Evolutionary conservation across 768 basidiomycete species (phyloP).

Genomic region (Astraeus odoratus): DNA sequence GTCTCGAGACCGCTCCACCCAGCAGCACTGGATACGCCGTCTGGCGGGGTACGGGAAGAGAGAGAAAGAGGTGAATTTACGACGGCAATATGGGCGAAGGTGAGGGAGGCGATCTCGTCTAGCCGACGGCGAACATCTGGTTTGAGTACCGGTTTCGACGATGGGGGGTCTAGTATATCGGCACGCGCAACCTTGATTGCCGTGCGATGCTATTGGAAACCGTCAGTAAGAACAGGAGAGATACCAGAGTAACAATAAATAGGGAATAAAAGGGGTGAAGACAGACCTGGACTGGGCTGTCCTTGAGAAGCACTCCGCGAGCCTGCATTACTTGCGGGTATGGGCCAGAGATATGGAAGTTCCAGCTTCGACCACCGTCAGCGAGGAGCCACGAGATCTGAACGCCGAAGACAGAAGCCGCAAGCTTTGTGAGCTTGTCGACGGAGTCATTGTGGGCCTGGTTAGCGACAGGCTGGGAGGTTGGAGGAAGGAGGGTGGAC

Average conservation of each 20-base stretch:
- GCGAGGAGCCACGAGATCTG: slow-evolving; percentile 74
- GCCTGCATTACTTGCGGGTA: slow-evolving; percentile 92
- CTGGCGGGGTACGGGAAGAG: slow-evolving; percentile 69
- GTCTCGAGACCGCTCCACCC: slow-evolving; percentile 91
- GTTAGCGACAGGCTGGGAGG: slow-evolving; percentile 25
- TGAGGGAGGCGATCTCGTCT: slow-evolving; percentile 92
- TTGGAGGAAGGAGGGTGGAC: slow-evolving; percentile 33
- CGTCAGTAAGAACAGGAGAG: slow-evolving; percentile 9
- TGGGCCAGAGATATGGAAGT: slow-evolving; percentile 84
- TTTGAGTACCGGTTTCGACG: slow-evolving; percentile 75
- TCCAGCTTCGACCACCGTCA: slow-evolving; percentile 67
- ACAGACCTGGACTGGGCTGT: slow-evolving; percentile 77
- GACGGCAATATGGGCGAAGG: slow-evolving; percentile 89
- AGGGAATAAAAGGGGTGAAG: slow-evolving; percentile 4
- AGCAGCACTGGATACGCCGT: slow-evolving; percentile 67
- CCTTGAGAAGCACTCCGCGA: slow-evolving; percentile 82
- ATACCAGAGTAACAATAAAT: slow-evolving; percentile 5
- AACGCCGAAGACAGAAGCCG: slow-evolving; percentile 75
- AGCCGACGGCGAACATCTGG: slow-evolving; percentile 74
- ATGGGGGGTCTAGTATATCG: slow-evolving; percentile 84
- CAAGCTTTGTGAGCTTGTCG: slow-evolving; percentile 71
- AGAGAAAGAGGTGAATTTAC: slow-evolving; percentile 78
- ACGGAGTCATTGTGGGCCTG: slow-evolving; percentile 66
- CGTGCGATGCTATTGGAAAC: slow-evolving; percentile 59
- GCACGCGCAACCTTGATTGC: slow-evolving; percentile 88